phyloP scores from a whole-genome alignment of 2,329 filamentous ascomycete genomes.

The Alternaria dauci region DNA sequence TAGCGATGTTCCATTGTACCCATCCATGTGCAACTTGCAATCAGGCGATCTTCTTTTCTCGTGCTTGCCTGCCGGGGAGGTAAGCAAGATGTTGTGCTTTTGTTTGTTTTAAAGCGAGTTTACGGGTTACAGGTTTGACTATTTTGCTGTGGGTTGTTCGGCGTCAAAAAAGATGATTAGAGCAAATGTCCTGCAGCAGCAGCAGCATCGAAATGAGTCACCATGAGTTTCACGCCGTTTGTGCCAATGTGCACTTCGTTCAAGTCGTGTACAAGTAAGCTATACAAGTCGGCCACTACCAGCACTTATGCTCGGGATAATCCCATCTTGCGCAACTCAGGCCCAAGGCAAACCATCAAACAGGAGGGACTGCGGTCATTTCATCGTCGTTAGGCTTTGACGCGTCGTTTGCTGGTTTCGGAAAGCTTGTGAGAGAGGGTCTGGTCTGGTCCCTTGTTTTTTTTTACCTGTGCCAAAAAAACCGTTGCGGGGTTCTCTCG shows the following conservation, averaged over 20 bases:
- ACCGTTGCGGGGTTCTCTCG: neutral
- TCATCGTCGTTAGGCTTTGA: neutral
- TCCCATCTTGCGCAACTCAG: neutral
- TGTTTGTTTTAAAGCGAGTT: neutral
- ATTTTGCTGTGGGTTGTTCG: neutral
- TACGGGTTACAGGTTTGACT: neutral
- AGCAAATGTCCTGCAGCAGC: neutral
- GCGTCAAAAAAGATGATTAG: neutral
- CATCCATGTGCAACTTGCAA: neutral
- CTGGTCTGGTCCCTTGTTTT: too few relatives aligned
- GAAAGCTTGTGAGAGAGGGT: neutral
- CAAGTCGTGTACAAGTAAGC: neutral
- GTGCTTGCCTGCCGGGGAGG: neutral
- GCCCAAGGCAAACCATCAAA: neutral
- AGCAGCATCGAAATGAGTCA: neutral
- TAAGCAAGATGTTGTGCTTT: neutral
- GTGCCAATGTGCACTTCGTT: neutral
- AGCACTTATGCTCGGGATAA: neutral
- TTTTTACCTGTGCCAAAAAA: neutral
- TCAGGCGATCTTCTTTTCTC: neutral
- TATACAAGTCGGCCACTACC: neutral
- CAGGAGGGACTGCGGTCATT: conserved; percentile 1
- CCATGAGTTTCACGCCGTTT: neutral
- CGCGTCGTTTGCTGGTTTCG: neutral
- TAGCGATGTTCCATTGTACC: neutral